These are phyloP conservation scores for Nicotiana rustica DNA, from an alignment of 305 asterid genomes.

Conservation along the genomic window DNA sequence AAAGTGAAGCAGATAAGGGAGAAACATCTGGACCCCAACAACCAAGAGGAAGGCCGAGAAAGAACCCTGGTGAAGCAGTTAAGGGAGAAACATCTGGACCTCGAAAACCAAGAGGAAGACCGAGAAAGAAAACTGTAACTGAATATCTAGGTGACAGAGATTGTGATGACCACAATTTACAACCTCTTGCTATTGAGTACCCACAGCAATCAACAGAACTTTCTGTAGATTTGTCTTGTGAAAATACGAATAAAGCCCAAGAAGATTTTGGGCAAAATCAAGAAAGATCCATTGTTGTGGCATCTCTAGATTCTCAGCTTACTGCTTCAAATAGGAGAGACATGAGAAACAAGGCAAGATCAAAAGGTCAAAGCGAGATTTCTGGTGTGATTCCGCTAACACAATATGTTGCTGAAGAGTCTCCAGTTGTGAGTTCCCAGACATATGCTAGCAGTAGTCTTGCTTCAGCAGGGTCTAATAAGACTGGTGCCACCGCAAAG, in stretches of 20 bases:
- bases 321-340: conserved; percentile 43
- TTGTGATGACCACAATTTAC: conserved; percentile 31
- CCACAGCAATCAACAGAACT: conserved; percentile 45
- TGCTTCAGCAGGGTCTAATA: conserved; percentile 43
- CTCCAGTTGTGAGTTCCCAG: conserved; percentile 42
- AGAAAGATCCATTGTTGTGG: conserved; percentile 37
- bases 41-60: conserved; percentile 55
- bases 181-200: conserved; percentile 57
- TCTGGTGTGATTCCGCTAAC: conserved; percentile 39
- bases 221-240: conserved; percentile 45
- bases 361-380: conserved; percentile 41
- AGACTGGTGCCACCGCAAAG: conserved; percentile 44
- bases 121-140: conserved; percentile 37
- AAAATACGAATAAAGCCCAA: conserved; percentile 33
- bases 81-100: conserved; percentile 36
- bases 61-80: conserved; percentile 36
- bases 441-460: conserved; percentile 39
- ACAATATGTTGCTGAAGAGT: conserved; percentile 47
- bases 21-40: conserved; percentile 43
- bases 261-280: conserved; percentile 43
- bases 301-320: conserved; percentile 37
- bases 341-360: conserved; percentile 43
- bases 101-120: conserved; percentile 52
- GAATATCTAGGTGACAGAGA: conserved; percentile 32
- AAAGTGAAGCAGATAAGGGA: conserved; percentile 35